Percentiles rank a stretch among this genome's conserved stretches.
Conservation (phyloP, 139 green algal species). For the Haematococcus lacustris region DNA sequence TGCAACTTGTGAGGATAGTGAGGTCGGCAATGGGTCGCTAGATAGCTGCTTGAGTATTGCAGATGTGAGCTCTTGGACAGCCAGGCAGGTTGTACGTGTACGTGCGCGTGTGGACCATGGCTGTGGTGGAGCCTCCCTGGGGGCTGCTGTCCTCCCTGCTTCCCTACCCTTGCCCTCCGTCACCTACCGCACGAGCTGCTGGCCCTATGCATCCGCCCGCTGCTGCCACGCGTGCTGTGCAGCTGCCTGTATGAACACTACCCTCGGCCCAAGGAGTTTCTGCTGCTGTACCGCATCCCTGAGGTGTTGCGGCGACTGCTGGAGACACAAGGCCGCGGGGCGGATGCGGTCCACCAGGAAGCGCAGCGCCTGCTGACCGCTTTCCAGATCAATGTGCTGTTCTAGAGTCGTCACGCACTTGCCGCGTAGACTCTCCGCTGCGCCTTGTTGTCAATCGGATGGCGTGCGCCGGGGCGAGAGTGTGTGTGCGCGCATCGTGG, state of each 20-base stretch:
- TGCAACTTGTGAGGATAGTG: background rate
- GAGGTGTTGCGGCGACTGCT: slow-evolving; percentile 40
- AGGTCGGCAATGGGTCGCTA: too few relatives aligned
- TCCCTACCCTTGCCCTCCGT: background rate
- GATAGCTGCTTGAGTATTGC: too few relatives aligned
- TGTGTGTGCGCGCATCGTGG: too few relatives aligned
- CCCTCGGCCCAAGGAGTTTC: slow-evolving; percentile 72
- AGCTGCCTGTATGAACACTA: slow-evolving; percentile 64
- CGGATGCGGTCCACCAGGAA: slow-evolving; percentile 36
- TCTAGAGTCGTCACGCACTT: too few relatives aligned
- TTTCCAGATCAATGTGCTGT: slow-evolving; percentile 37
- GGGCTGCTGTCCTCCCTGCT: too few relatives aligned
- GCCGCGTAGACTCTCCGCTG: too few relatives aligned
- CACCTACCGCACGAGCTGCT: background rate
- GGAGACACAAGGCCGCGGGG: slow-evolving; percentile 22
- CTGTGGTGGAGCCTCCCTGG: too few relatives aligned
- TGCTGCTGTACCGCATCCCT: slow-evolving; percentile 47
- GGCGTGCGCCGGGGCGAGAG: too few relatives aligned
- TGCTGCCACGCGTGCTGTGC: background rate
- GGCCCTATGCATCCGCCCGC: background rate
- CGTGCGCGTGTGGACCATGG: too few relatives aligned
- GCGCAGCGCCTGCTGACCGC: slow-evolving; percentile 64
- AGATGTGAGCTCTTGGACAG: too few relatives aligned
- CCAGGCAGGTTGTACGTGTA: too few relatives aligned
- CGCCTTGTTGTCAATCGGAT: too few relatives aligned